These are phyloP conservation scores for Cornus controversa DNA, from an alignment of 148 eudicot genomes.

Conservation along the genomic window DNA sequence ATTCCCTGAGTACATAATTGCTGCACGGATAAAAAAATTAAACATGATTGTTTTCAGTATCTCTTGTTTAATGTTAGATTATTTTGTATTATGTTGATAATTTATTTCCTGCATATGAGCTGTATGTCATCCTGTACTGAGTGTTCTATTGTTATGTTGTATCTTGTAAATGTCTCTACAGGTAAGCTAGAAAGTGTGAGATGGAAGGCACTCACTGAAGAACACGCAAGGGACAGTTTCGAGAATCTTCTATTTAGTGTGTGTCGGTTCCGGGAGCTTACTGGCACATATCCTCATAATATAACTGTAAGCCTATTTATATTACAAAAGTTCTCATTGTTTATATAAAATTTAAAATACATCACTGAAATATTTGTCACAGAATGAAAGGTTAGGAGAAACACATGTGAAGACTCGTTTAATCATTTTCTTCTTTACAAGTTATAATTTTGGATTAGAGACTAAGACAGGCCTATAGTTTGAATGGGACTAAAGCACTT, in stretches of 20 bases:
- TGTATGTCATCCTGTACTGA: slow-evolving; percentile 5
- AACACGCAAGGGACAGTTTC: slow-evolving; percentile 95
- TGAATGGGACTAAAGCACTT: too few relatives aligned
- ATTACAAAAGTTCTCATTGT: neutral
- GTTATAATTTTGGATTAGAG: too few relatives aligned
- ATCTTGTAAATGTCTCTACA: slow-evolving; percentile 20
- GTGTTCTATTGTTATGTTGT: neutral
- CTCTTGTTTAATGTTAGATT: neutral
- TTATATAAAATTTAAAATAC: neutral
- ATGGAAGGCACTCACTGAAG: slow-evolving; percentile 89
- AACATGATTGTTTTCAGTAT: neutral
- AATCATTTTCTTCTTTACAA: neutral
- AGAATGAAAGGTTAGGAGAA: neutral
- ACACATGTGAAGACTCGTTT: neutral
- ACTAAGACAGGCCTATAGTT: too few relatives aligned
- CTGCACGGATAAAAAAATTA: too few relatives aligned
- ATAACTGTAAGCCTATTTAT: slow-evolving; percentile 63
- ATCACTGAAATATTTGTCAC: neutral
- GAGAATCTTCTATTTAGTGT: slow-evolving; percentile 95
- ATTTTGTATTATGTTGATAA: neutral
- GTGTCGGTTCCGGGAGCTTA: slow-evolving; percentile 91
- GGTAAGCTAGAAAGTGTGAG: slow-evolving; percentile 77
- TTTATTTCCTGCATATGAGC: neutral
- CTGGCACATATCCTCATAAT: slow-evolving; percentile 85
- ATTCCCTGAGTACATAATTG: too few relatives aligned